Evolutionary conservation across 2,329 filamentous ascomycete genomes (phyloP), one percentile per base, ranked within the genome.

Genomic region (Alternaria ventricosa): DNA sequence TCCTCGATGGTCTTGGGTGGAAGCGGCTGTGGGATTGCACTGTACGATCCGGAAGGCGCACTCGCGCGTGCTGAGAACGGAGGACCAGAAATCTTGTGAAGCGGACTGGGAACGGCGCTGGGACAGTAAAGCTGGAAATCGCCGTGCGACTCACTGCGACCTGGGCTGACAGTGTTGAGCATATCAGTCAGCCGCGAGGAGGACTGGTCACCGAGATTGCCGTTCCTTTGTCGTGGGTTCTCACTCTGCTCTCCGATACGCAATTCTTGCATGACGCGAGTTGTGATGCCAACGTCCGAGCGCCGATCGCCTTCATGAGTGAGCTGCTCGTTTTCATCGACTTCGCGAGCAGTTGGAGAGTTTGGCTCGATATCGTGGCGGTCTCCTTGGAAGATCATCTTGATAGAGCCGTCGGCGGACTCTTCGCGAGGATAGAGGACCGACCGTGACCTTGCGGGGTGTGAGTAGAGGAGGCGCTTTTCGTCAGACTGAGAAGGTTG

Each of bases 101-200:
- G 66, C 33, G 76, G 76, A 49, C 75, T 78, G 9, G 76, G 75
- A n/a, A 78, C 66, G 7, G 75, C 76, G 23, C 75, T 78, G 2
- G 69, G 68, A 28, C 65, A 71, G 18, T 71, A 65, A 23, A 68
- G 61, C 9, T 60, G 60, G 50, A 74, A 75, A 11, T 73, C 63
- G 47, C 55, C 55, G 25, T 66, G 63, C n/a, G 62, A 71, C 3
- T 65, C 65, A n/a, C 41, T 50, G 30, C 57, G 64, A 28, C 63
- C 60, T 23, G 73, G 66, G 56, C 66, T 70, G 30, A 71, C 57
- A 6, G 63, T 61, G 13, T 61, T 64, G n/a, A 78, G 68, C 66
- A 79, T 75, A 13, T 74, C 73, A 9, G 71, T 76, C 23, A 77
- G 71, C 47, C 64, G 67, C 10, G 75, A 75, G 3, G 70, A 71